A percentile compares a stretch with the other conserved stretches of the same genome.
phyloP scores from a whole-genome alignment of 768 basidiomycete genomes.

The Dacryopinax spathularia region DNA sequence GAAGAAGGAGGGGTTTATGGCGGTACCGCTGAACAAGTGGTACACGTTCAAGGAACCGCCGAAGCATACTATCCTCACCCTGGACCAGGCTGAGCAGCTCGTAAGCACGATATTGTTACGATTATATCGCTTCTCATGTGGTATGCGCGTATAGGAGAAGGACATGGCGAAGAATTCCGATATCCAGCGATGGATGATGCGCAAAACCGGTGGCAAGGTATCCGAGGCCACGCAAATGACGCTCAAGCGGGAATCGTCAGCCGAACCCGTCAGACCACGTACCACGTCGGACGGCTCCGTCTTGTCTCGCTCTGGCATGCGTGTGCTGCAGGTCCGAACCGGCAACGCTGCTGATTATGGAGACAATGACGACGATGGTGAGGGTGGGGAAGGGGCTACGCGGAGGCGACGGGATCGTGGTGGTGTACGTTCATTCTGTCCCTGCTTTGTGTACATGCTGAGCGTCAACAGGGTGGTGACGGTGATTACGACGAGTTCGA shows the following conservation, averaged over 20 bases:
- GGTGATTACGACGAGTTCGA: constrained; percentile 71
- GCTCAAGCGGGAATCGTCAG: background rate
- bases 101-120: constrained; percentile 13
- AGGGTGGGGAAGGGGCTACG: background rate
- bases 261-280: background rate
- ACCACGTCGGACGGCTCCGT: background rate
- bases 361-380: constrained; percentile 5
- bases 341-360: background rate
- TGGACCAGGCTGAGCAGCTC: constrained; percentile 43
- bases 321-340: background rate
- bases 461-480: constrained; percentile 37
- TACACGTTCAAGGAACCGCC: constrained; percentile 85
- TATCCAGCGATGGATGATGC: constrained; percentile 54
- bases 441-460: constrained; percentile 5
- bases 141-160: constrained; percentile 27
- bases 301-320: background rate
- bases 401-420: background rate
- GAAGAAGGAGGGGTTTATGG: constrained; percentile 68
- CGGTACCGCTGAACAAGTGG: constrained; percentile 77
- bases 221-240: constrained; percentile 2
- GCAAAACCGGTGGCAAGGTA: constrained; percentile 22
- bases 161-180: constrained; percentile 60
- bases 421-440: background rate
- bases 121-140: constrained; percentile 15
- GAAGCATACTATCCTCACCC: constrained; percentile 53